Evolutionary conservation across 768 basidiomycete species (phyloP).

Genomic region (Leccinum subtestaceum): DNA sequence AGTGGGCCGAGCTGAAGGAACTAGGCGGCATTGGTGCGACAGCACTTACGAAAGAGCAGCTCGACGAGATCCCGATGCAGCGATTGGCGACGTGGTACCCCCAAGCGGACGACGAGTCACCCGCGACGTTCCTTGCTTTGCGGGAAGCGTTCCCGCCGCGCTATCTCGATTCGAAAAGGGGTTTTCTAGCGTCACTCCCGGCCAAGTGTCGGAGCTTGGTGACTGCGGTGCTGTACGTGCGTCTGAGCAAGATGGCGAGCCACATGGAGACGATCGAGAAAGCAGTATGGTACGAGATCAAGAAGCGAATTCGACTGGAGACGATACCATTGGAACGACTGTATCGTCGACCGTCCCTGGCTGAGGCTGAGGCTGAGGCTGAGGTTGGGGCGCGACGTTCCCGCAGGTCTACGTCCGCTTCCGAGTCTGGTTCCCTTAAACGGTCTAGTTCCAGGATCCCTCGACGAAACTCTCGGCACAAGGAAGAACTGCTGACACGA

Average conservation of each 20-base stretch:
- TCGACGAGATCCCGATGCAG: conserved; percentile 33
- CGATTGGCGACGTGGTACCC: conserved; percentile 32
- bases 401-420: conserved; percentile 5
- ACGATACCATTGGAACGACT: conserved; percentile 18
- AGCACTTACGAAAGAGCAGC: conserved; percentile 40
- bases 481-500: background rate
- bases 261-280: conserved; percentile 41
- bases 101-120: conserved; percentile 23
- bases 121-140: conserved; percentile 34
- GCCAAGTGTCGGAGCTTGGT: conserved; percentile 35
- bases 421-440: background rate
- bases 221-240: conserved; percentile 33
- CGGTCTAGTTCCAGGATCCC: conserved; percentile 6
- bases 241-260: conserved; percentile 32
- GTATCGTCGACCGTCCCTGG: conserved; percentile 12
- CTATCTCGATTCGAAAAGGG: conserved; percentile 30
- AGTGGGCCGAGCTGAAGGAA: conserved; percentile 43
- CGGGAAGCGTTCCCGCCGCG: conserved; percentile 41
- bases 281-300: conserved; percentile 35
- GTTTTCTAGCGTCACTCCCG: conserved; percentile 38
- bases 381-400: background rate
- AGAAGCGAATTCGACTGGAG: conserved; percentile 30
- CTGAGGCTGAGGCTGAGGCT: background rate
- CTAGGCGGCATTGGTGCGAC: conserved; percentile 44
- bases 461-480: conserved; percentile 3